Conservation (phyloP, 495 filamentous ascomycete species). For the Choiromyces venosus region DNA sequence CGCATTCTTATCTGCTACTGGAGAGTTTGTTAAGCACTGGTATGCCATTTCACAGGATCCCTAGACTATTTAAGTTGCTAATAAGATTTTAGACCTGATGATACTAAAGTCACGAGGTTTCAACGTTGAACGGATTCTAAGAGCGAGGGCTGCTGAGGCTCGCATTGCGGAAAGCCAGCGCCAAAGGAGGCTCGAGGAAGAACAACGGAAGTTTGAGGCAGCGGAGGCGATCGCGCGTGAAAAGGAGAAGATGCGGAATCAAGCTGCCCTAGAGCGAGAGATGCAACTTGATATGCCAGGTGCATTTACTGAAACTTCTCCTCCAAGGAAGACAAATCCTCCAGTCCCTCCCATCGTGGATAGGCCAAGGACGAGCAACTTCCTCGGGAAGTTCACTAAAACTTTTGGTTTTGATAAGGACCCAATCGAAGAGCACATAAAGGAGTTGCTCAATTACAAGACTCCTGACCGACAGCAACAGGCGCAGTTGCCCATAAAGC, state of each 20-base stretch:
- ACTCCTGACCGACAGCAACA: slow-evolving; percentile 8
- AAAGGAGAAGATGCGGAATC: slow-evolving; percentile 46
- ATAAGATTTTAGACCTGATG: slow-evolving; percentile 54
- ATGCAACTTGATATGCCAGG: slow-evolving; percentile 56
- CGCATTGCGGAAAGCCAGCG: slow-evolving; percentile 76
- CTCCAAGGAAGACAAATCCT: slow-evolving; percentile 45
- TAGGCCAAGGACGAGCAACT: slow-evolving; percentile 43
- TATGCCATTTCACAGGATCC: slow-evolving; percentile 1
- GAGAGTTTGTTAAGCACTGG: slow-evolving; percentile 76
- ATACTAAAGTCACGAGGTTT: slow-evolving; percentile 77
- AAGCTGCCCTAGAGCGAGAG: slow-evolving; percentile 41
- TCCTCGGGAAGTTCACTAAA: slow-evolving; percentile 62
- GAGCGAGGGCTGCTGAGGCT: slow-evolving; percentile 74
- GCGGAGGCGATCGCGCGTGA: slow-evolving; percentile 48
- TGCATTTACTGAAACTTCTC: slow-evolving; percentile 59
- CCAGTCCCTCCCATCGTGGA: slow-evolving; percentile 22
- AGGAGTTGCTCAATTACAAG: slow-evolving; percentile 42
- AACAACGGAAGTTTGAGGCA: slow-evolving; percentile 59
- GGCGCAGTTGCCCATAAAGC: slow-evolving; percentile 33
- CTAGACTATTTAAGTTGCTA: background rate
- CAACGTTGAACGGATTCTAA: slow-evolving; percentile 88
- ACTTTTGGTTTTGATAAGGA: slow-evolving; percentile 59
- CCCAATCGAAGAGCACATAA: slow-evolving; percentile 44
- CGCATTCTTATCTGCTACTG: slow-evolving; percentile 76
- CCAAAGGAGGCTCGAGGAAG: slow-evolving; percentile 69